phyloP scores from a whole-genome alignment of 1,139 yeast genomes.

The Kurtzmaniella quercitrusa region DNA sequence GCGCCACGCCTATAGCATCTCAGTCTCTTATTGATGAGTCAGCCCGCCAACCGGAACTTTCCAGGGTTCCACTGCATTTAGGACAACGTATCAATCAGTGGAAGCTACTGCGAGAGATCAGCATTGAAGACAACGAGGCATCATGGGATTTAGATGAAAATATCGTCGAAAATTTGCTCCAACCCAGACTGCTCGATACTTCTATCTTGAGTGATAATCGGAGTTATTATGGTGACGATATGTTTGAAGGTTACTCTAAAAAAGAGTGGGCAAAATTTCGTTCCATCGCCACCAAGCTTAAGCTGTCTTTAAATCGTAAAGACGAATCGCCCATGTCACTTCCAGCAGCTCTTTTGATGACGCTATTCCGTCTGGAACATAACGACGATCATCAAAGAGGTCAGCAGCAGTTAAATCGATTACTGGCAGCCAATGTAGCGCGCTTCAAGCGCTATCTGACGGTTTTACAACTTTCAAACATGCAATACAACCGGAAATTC shows the following conservation, averaged over 20 bases:
- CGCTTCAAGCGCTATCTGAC: constrained; percentile 2
- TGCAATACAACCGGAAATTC: constrained; percentile 3
- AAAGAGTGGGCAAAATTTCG: constrained; percentile 5
- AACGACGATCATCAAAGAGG: constrained; percentile 17
- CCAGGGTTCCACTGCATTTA: constrained; percentile 3
- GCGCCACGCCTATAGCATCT: constrained; percentile 6
- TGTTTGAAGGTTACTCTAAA: constrained; percentile 5
- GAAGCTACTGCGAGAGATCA: constrained; percentile 13
- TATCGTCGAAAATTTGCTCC: constrained; percentile 9
- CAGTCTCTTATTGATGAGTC: neutral
- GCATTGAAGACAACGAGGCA: constrained; percentile 40
- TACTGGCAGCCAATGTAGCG: constrained; percentile 27
- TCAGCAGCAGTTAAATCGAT: constrained; percentile 26
- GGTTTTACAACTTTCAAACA: neutral
- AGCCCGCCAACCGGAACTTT: neutral
- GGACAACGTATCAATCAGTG: constrained; percentile 14
- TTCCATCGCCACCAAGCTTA: constrained; percentile 5
- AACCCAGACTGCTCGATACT: constrained; percentile 11
- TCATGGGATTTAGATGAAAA: constrained; percentile 45
- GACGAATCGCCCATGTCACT: constrained; percentile 4
- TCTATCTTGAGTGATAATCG: neutral
- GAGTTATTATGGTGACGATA: constrained; percentile 6
- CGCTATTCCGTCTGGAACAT: constrained; percentile 13
- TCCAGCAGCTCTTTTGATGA: constrained; percentile 4
- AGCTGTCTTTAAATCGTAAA: constrained; percentile 6